These are phyloP conservation scores for Wickerhamiella musiphila DNA, from an alignment of 805 yeast genomes.

Conservation along the genomic window DNA sequence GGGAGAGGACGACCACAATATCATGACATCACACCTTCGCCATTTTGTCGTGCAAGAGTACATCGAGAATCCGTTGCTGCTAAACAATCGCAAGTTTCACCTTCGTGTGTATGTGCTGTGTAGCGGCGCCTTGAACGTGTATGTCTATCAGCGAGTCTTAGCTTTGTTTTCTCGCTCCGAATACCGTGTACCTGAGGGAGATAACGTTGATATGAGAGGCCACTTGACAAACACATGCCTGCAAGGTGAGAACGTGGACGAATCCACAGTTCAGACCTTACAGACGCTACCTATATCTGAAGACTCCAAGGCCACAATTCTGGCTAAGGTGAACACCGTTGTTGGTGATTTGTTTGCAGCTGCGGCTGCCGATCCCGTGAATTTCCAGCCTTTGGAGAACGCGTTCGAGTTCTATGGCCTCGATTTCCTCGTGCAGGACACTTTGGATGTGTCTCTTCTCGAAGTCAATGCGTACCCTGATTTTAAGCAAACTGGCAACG, in stretches of 20 bases:
- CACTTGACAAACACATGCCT: slow-evolving; percentile 91
- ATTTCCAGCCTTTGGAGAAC: slow-evolving; percentile 65
- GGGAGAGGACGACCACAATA: slow-evolving; percentile 32
- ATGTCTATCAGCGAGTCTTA: slow-evolving; percentile 62
- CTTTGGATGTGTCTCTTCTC: slow-evolving; percentile 36
- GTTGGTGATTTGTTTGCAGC: slow-evolving; percentile 76
- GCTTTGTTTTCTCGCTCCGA: slow-evolving; percentile 55
- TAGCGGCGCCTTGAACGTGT: slow-evolving; percentile 57
- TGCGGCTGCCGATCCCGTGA: slow-evolving; percentile 56
- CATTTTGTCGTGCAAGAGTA: slow-evolving; percentile 86
- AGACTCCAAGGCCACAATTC: slow-evolving; percentile 27
- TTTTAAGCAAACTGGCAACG: slow-evolving; percentile 85
- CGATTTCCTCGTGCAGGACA: slow-evolving; percentile 60
- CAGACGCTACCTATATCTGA: slow-evolving; percentile 32
- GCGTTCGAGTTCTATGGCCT: slow-evolving; percentile 81
- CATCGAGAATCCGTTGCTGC: slow-evolving; percentile 48
- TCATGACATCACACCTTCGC: slow-evolving; percentile 72
- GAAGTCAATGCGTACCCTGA: slow-evolving; percentile 94
- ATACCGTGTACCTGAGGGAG: slow-evolving; percentile 25
- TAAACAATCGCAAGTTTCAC: slow-evolving; percentile 66
- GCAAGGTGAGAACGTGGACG: slow-evolving; percentile 33
- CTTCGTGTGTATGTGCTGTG: slow-evolving; percentile 71
- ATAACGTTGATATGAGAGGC: slow-evolving; percentile 35
- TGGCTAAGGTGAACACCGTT: slow-evolving; percentile 38
- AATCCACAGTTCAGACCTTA: slow-evolving; percentile 43